A percentile compares a stretch with the other conserved stretches of the same genome.
Evolutionary conservation across 306 rosid species (phyloP).

Genomic region (Luffa aegyptiaca): DNA sequence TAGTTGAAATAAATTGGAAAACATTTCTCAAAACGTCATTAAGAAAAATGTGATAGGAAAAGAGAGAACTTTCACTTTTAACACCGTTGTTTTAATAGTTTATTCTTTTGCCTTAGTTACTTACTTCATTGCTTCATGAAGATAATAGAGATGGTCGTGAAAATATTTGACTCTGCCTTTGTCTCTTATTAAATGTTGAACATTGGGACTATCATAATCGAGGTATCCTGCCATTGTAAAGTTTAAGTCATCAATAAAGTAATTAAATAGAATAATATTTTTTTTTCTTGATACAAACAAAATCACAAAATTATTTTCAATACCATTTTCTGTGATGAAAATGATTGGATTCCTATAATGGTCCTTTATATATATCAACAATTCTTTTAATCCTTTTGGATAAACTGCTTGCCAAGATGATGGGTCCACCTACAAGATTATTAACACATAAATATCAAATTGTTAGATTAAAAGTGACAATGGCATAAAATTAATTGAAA

Average conservation of each 20-base stretch:
- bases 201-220: background rate
- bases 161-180: background rate
- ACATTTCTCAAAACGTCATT: no score
- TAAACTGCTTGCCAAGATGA: slow-evolving; percentile 14
- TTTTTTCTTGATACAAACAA: background rate
- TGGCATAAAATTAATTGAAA: background rate
- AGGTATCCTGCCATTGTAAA: background rate
- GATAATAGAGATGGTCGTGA: background rate
- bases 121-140: background rate
- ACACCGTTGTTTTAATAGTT: no score
- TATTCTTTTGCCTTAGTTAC: background rate
- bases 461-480: background rate
- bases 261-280: no score
- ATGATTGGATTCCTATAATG: slow-evolving; percentile 14
- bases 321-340: slow-evolving; percentile 50
- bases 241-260: no score
- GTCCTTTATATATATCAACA: slow-evolving; percentile 15
- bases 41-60: no score
- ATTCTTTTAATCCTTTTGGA: slow-evolving; percentile 14
- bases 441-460: background rate
- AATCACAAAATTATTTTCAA: no score
- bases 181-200: background rate
- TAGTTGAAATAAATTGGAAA: no score
- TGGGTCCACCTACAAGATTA: background rate
- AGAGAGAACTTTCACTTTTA: no score